phyloP scores from a whole-genome alignment of 2,329 filamentous ascomycete genomes.

The Aureobasidium sp. region DNA sequence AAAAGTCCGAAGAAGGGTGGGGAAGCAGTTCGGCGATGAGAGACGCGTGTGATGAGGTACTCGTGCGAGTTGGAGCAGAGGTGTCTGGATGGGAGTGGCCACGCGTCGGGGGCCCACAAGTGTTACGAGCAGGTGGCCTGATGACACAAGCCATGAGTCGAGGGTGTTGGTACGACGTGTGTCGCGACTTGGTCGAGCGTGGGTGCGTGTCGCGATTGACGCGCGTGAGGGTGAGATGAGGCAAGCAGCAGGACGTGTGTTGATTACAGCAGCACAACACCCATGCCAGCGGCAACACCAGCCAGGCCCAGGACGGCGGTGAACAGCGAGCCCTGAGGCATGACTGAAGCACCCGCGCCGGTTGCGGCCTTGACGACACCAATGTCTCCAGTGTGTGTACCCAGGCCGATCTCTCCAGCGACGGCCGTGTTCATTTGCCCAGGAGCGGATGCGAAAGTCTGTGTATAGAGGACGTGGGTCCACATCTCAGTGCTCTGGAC shows the following conservation, averaged over 20 bases:
- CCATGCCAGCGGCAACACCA: constrained; percentile 7
- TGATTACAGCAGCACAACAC: neutral
- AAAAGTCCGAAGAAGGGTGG: neutral
- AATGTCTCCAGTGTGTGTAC: constrained; percentile 16
- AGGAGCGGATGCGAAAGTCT: constrained; percentile 23
- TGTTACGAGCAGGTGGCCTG: neutral
- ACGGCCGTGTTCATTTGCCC: constrained; percentile 21
- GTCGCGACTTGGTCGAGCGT: neutral
- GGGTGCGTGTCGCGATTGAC: neutral
- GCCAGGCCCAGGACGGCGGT: neutral
- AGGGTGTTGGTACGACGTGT: neutral
- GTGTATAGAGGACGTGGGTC: constrained; percentile 22
- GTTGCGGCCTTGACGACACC: constrained; percentile 1
- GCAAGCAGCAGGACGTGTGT: neutral
- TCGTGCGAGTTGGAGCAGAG: neutral
- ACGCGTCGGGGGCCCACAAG: neutral
- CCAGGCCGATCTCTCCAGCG: constrained; percentile 22
- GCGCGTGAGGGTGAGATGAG: neutral
- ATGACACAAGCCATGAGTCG: neutral
- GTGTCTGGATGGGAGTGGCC: neutral
- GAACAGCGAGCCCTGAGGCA: constrained; percentile 3
- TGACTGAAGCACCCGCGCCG: neutral
- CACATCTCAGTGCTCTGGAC: constrained; percentile 16
- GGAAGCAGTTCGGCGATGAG: neutral
- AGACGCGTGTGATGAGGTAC: neutral